Evolutionary conservation across 345 rosid species (phyloP), one percentile per base, ranked within the genome.

Genomic region (Arabis hirsuta): DNA sequence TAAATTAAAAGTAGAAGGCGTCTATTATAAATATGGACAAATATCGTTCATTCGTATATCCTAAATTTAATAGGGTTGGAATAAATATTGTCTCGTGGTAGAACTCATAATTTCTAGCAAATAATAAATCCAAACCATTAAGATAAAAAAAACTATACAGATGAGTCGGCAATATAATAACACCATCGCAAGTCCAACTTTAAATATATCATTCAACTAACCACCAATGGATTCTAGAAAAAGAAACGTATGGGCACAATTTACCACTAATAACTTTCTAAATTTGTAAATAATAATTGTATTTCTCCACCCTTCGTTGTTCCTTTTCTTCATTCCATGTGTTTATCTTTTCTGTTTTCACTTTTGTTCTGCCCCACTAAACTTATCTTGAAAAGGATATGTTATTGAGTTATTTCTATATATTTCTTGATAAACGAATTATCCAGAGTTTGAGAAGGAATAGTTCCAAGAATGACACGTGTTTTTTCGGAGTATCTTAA

Each of bases 251-350:
- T 52, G 51, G 61, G 61, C 26, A 52, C 39, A 14, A 41, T 6
- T 53, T 53, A 53, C 71, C 39, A 27, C 58, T 43, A 46, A 46
- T 22, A 56, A 46, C 11, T 45, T 69, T 57, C 27, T 46, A 57
- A 22, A 57, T 24, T 4, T 13, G 16, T 38, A 56, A 69, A 57
- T 36, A 16, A 46, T 36, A 47, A 47, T 60, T 45, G 66, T 22
- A 50, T 58, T 51, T 66, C 44, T 58, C 55, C 48, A 57, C 36
- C 6, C 46, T 38, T 58, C n/a, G 29, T 36, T 46, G 73, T 47
- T 24, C 65, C 39, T 56, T 56, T 58, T 69, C 58, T 58, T 70
- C 29, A n/a, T 58, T 47, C 42, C 58, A 59, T 70, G 66, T 16
- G 16, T 16, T 16, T 47, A 47, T 58, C 65, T 69, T 67, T 69